Conservation (phyloP, 2,329 filamentous ascomycete genomes). For the Aspergillus versicolor region DNA sequence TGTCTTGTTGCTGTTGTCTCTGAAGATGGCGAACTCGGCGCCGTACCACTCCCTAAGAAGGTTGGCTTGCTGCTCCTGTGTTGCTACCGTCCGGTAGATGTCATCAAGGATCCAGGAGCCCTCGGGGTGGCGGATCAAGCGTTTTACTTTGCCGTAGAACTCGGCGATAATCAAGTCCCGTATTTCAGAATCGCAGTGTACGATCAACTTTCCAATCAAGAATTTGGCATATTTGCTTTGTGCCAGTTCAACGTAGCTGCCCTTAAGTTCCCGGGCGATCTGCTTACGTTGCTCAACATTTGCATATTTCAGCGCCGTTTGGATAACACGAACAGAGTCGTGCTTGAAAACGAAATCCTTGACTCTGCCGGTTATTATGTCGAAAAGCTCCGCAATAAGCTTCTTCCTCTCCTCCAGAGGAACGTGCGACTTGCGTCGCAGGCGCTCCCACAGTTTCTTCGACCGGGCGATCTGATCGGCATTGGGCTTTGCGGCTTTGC, state of each 20-base stretch:
- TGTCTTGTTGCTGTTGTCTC: constrained; percentile 48
- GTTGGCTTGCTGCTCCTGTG: constrained; percentile 77
- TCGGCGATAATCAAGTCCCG: constrained; percentile 87
- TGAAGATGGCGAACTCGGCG: constrained; percentile 82
- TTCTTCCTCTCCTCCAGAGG: constrained; percentile 83
- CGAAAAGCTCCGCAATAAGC: constrained; percentile 85
- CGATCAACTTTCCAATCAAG: constrained; percentile 88
- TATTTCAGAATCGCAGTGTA: constrained; percentile 85
- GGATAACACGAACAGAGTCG: constrained; percentile 92
- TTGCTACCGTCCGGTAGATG: constrained; percentile 86
- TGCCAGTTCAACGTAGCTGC: constrained; percentile 78
- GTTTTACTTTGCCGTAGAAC: constrained; percentile 90
- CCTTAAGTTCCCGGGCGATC: constrained; percentile 83
- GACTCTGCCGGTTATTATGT: constrained; percentile 85
- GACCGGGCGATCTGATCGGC: constrained; percentile 83
- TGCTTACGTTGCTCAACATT: constrained; percentile 78
- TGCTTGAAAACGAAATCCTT: constrained; percentile 98
- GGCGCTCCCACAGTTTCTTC: constrained; percentile 95
- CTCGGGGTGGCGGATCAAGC: constrained; percentile 93
- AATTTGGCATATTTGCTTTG: constrained; percentile 98
- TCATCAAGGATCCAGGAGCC: constrained; percentile 98
- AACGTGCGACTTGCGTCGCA: constrained; percentile 91
- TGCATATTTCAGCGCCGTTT: constrained; percentile 95
- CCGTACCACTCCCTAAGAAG: constrained; percentile 96
- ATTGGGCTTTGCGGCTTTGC: constrained; percentile 89